Percentiles rank a stretch among this genome's conserved stretches.
Conservation (phyloP, 2,329 filamentous ascomycete species). For the Xylaria sp. region DNA sequence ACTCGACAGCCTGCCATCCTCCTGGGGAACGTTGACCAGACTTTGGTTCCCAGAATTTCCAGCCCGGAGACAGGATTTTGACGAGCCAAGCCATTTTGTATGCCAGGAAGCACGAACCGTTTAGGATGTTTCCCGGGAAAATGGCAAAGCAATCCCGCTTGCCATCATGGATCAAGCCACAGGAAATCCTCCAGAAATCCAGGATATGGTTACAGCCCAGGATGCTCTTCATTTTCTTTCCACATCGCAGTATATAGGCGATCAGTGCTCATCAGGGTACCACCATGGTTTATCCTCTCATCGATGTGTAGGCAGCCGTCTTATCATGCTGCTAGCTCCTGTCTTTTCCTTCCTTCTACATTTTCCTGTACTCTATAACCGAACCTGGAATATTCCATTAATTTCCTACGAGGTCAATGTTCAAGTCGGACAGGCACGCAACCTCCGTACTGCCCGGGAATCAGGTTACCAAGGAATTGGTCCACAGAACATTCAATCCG, state of each 20-base stretch:
- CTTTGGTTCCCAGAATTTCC: conserved; percentile 32
- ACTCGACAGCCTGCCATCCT: conserved; percentile 41
- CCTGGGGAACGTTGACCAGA: conserved; percentile 38
- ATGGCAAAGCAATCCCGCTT: conserved; percentile 18
- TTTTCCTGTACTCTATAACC: conserved; percentile 5
- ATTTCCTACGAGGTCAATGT: conserved; percentile 15
- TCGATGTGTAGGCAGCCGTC: neutral
- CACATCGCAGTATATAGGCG: neutral
- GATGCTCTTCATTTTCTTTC: conserved; percentile 6
- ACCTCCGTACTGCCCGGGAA: neutral
- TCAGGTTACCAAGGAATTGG: conserved; percentile 13
- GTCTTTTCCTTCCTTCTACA: conserved; percentile 1
- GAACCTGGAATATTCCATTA: conserved; percentile 6
- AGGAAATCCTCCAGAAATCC: conserved; percentile 2
- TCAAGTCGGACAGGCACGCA: conserved; percentile 25
- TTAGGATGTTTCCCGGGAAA: conserved; percentile 16
- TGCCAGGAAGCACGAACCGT: conserved; percentile 23
- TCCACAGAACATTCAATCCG: neutral
- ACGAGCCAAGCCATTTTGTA: conserved; percentile 7
- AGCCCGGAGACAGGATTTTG: conserved; percentile 12
- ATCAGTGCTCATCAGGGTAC: neutral
- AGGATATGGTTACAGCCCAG: neutral
- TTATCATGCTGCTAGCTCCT: neutral
- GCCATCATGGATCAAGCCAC: conserved; percentile 7
- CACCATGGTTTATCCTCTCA: neutral